Percentiles rank a stretch among this genome's conserved stretches.
Evolutionary conservation across 2,329 filamentous ascomycete genomes (phyloP).

Genomic region (Trichoderma harzianum): DNA sequence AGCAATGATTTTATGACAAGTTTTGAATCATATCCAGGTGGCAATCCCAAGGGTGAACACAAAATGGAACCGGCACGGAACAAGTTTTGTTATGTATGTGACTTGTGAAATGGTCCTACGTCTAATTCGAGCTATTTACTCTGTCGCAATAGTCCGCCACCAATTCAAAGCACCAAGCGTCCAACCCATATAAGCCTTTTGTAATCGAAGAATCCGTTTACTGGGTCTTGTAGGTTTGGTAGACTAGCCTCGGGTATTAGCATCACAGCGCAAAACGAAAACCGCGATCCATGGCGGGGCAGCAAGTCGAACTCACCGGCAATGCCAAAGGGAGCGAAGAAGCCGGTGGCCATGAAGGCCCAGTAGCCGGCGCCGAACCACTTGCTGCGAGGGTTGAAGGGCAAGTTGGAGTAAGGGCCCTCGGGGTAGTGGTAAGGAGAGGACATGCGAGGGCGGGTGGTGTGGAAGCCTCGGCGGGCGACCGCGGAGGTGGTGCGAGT

Average conservation of each 20-base stretch:
- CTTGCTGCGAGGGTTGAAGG: conserved; percentile 92
- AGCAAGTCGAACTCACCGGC: conserved; percentile 44
- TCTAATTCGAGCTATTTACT: conserved; percentile 33
- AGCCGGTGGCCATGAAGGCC: conserved; percentile 59
- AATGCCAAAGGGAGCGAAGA: conserved; percentile 61
- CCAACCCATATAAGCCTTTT: conserved; percentile 5
- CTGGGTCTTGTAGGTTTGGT: conserved; percentile 42
- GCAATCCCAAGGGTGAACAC: not conserved
- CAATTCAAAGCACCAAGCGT: conserved; percentile 18
- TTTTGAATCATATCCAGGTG: not conserved
- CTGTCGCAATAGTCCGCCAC: conserved; percentile 27
- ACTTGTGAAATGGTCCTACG: conserved; percentile 26
- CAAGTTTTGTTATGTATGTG: conserved; percentile 28
- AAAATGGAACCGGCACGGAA: conserved; percentile 23
- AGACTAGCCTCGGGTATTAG: conserved; percentile 38
- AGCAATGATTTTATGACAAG: conserved; percentile 17
- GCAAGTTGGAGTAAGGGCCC: conserved; percentile 89
- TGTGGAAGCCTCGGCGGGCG: conserved; percentile 90
- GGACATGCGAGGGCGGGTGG: conserved; percentile 77
- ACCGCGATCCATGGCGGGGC: conserved; percentile 7
- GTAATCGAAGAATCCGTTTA: conserved; percentile 27
- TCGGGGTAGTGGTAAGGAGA: conserved; percentile 99
- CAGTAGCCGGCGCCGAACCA: conserved; percentile 83
- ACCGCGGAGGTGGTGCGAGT: conserved; percentile 62
- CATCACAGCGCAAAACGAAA: not conserved